A percentile compares a stretch with the other conserved stretches of the same genome.
These are phyloP conservation scores for Penicillium riverlandense DNA, from an alignment of 495 filamentous ascomycete genomes.

Conservation along the genomic window DNA sequence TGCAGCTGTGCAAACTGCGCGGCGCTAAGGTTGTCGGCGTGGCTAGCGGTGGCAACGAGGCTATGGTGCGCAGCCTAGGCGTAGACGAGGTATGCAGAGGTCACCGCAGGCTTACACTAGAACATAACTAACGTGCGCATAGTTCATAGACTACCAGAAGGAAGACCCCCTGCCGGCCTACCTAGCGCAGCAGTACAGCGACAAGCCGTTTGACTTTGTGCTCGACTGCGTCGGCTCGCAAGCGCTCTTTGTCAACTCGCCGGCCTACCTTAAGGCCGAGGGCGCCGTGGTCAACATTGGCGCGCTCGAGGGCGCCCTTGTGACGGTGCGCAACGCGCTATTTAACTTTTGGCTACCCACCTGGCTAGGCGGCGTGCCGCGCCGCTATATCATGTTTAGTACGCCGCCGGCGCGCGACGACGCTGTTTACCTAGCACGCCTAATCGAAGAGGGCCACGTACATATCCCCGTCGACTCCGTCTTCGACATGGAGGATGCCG, in stretches of 20 bases:
- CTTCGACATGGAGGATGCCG: constrained; percentile 26
- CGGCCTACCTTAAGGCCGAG: constrained; percentile 25
- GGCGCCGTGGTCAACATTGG: constrained; percentile 33
- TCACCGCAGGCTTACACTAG: not conserved
- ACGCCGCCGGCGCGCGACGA: constrained; percentile 14
- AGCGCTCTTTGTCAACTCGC: constrained; percentile 19
- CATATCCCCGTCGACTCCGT: constrained; percentile 28
- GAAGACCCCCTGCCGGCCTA: constrained; percentile 15
- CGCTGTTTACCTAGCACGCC: constrained; percentile 16
- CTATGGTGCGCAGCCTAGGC: constrained; percentile 13
- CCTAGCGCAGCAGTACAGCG: constrained; percentile 16
- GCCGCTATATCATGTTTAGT: constrained; percentile 24
- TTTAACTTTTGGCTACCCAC: constrained; percentile 22
- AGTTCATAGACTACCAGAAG: constrained; percentile 31
- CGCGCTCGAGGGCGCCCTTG: constrained; percentile 11
- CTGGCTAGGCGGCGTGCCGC: constrained; percentile 29
- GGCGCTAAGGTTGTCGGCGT: constrained; percentile 17
- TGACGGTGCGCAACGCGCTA: constrained; percentile 20
- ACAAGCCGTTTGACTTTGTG: constrained; percentile 27
- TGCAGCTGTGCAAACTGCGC: constrained; percentile 18
- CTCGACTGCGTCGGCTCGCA: constrained; percentile 32
- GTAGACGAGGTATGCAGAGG: constrained; percentile 12
- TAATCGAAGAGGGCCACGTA: constrained; percentile 20
- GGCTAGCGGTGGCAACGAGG: constrained; percentile 19
- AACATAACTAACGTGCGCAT: not conserved